Percentiles rank a stretch among this genome's conserved stretches.
Evolutionary conservation across 2,329 filamentous ascomycete genomes (phyloP).

Genomic region (Claviceps pusilla): DNA sequence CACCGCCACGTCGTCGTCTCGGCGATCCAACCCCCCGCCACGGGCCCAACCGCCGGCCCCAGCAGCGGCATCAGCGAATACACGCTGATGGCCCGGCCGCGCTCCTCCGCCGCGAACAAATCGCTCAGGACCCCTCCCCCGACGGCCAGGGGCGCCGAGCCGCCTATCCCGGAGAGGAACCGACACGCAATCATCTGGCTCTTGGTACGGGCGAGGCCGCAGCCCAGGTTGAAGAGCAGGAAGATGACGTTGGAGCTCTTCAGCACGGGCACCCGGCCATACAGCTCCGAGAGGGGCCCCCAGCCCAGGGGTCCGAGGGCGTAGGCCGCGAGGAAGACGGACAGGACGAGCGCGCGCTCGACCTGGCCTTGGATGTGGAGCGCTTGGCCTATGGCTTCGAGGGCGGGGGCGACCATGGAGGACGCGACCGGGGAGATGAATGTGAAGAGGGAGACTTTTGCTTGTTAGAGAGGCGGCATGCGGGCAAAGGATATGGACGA

Average conservation of each 20-base stretch:
- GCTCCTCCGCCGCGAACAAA: slow-evolving; percentile 40
- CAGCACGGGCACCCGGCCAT: slow-evolving; percentile 32
- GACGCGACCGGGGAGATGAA: slow-evolving; percentile 46
- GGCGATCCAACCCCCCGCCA: slow-evolving; percentile 26
- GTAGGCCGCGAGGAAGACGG: slow-evolving; percentile 31
- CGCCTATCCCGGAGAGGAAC: slow-evolving; percentile 46
- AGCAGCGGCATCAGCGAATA: slow-evolving; percentile 44
- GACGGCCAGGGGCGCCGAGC: slow-evolving; percentile 47
- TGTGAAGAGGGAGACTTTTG: slow-evolving; percentile 35
- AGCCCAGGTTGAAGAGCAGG: slow-evolving; percentile 47
- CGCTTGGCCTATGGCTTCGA: slow-evolving; percentile 37
- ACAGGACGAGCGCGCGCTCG: slow-evolving; percentile 26
- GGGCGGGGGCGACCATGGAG: slow-evolving; percentile 26
- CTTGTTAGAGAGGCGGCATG: no score
- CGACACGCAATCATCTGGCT: slow-evolving; percentile 46
- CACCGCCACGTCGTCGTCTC: slow-evolving; percentile 51
- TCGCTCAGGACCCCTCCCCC: slow-evolving; percentile 52
- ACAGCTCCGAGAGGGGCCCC: slow-evolving; percentile 47
- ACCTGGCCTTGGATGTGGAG: slow-evolving; percentile 33
- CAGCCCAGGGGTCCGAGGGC: slow-evolving; percentile 45
- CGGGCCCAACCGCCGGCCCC: slow-evolving; percentile 36
- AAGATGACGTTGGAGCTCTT: slow-evolving; percentile 38
- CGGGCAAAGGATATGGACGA: no score
- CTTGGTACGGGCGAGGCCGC: slow-evolving; percentile 44
- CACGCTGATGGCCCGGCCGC: slow-evolving; percentile 47